Conservation (phyloP, 2,329 filamentous ascomycete species). For the Gnomoniopsis smithogilvyi region DNA sequence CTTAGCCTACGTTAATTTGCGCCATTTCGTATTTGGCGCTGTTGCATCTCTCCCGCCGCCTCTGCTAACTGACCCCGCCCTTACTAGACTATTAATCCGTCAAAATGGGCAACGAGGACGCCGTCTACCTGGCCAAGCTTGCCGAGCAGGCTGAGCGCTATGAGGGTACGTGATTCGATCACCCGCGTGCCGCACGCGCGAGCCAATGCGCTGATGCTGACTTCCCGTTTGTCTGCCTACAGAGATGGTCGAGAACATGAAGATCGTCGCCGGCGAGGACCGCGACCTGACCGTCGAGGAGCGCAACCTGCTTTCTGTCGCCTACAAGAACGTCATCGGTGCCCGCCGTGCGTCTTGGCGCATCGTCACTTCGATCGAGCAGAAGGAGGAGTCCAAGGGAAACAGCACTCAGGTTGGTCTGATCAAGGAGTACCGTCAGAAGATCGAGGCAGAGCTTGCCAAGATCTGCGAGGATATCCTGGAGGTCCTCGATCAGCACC, state of each 20-base stretch:
- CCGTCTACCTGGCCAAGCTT: slow-evolving; percentile 99
- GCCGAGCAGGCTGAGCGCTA: slow-evolving; percentile 99
- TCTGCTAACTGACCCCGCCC: slow-evolving; percentile 23
- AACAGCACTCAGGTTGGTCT: slow-evolving; percentile 84
- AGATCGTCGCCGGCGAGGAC: slow-evolving; percentile 88
- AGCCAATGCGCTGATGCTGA: slow-evolving; percentile 17
- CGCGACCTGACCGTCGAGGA: slow-evolving; percentile 86
- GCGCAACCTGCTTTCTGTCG: slow-evolving; percentile 94
- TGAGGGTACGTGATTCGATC: slow-evolving; percentile 68
- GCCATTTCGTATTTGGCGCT: slow-evolving; percentile 17
- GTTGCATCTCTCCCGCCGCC: slow-evolving; percentile 2
- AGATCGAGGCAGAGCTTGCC: slow-evolving; percentile 94
- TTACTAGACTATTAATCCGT: slow-evolving; percentile 32
- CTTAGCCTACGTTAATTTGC: slow-evolving; percentile 5
- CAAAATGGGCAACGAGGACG: slow-evolving; percentile 99
- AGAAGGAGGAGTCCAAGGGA: slow-evolving; percentile 99
- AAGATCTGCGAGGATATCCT: slow-evolving; percentile 98
- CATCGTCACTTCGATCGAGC: slow-evolving; percentile 97
- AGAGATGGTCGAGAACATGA: slow-evolving; percentile 99
- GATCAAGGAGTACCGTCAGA: slow-evolving; percentile 98
- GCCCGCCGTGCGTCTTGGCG: slow-evolving; percentile 96
- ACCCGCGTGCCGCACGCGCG: slow-evolving; percentile 4
- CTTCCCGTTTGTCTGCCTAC: slow-evolving; percentile 19
- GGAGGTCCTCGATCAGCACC: slow-evolving; percentile 87
- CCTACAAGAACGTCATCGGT: slow-evolving; percentile 99